phyloP scores from a whole-genome alignment of 1,284 basidiomycete species.

The Papiliotrema nemorosa region DNA sequence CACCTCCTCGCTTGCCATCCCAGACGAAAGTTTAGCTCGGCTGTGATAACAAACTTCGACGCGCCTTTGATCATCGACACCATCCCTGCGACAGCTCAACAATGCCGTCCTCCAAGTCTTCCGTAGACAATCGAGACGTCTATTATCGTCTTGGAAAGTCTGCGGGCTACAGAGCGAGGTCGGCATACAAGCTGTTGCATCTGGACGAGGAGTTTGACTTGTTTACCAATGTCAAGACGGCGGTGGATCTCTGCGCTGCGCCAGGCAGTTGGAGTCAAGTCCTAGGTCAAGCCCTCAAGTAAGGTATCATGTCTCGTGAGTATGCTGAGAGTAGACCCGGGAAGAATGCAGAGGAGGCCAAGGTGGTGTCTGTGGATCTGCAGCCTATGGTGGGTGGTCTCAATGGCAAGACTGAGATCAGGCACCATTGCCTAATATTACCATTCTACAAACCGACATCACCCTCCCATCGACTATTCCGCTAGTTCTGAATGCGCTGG shows the following conservation, averaged over 20 bases:
- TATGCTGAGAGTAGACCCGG: conserved; percentile 7
- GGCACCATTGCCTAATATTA: conserved; percentile 55
- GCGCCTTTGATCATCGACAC: no score
- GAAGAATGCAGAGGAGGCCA: conserved; percentile 12
- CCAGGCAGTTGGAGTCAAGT: conserved; percentile 53
- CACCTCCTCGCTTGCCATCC: no score
- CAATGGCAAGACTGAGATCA: conserved; percentile 12
- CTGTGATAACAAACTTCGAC: no score
- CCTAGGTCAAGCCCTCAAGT: conserved; percentile 45
- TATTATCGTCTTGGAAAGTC: conserved; percentile 53
- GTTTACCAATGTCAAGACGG: conserved; percentile 49
- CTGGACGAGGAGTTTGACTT: conserved; percentile 56
- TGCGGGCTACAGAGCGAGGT: conserved; percentile 55
- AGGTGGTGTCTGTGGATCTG: conserved; percentile 57
- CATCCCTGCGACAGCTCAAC: conserved; percentile 38
- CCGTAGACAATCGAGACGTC: conserved; percentile 54
- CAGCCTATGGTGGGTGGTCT: conserved; percentile 53
- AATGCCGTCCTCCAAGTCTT: conserved; percentile 45
- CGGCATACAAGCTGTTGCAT: conserved; percentile 55
- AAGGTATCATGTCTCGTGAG: conserved; percentile 1
- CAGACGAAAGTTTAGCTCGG: not conserved
- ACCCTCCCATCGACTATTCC: conserved; percentile 54
- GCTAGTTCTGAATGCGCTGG: conserved; percentile 53
- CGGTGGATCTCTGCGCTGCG: conserved; percentile 59
- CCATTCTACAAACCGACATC: conserved; percentile 57